These are phyloP conservation scores for Maudiozyma bulderi DNA, from an alignment of 805 yeast species.

Conservation along the genomic window DNA sequence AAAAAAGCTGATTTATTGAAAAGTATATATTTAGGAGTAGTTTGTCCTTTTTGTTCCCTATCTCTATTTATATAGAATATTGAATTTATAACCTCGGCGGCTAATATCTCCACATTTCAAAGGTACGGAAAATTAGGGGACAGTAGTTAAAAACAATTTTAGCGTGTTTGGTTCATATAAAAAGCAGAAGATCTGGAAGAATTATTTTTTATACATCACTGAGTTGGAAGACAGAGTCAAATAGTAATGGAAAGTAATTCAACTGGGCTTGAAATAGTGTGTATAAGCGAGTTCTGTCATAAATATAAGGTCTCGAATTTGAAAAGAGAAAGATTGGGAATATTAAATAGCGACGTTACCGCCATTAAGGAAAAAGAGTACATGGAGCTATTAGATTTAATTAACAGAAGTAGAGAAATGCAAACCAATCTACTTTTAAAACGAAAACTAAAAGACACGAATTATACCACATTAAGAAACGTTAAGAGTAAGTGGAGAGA, in stretches of 20 bases:
- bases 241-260: neutral
- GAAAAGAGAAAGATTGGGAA: constrained; percentile 1
- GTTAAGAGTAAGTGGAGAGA: neutral
- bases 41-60: too few relatives aligned
- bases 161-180: too few relatives aligned
- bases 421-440: neutral
- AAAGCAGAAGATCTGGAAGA: neutral
- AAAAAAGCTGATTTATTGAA: too few relatives aligned
- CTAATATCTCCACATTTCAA: too few relatives aligned
- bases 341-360: constrained; percentile 6
- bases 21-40: too few relatives aligned
- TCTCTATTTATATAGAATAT: too few relatives aligned
- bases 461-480: neutral
- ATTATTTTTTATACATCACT: neutral
- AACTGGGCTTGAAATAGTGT: neutral
- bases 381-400: neutral
- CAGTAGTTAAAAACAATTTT: too few relatives aligned
- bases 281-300: constrained; percentile 2
- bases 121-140: too few relatives aligned
- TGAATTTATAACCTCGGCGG: too few relatives aligned
- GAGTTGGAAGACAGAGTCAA: neutral
- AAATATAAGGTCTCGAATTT: constrained; percentile 2
- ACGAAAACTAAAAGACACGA: neutral
- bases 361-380: constrained; percentile 5
- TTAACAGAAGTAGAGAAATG: neutral